Evolutionary conservation across 1,284 basidiomycete genomes (phyloP).

Genomic region (Fomitiporia mediterranea): DNA sequence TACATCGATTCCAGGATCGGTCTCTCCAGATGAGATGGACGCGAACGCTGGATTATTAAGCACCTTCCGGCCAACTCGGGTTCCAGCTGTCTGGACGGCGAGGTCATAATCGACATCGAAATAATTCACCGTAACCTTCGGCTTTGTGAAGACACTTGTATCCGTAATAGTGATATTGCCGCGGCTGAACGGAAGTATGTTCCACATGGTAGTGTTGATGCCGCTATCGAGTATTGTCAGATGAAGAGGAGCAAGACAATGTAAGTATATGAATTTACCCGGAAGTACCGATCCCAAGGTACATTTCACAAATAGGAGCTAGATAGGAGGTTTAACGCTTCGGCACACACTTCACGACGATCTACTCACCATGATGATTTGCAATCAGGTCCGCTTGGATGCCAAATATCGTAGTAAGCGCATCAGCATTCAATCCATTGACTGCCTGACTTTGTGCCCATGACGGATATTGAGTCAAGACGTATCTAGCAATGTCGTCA

Average conservation of each 20-base stretch:
- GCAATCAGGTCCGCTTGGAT: slow-evolving; percentile 42
- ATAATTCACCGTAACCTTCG: slow-evolving; percentile 44
- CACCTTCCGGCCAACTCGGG: slow-evolving; percentile 42
- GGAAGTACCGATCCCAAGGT: slow-evolving; percentile 27
- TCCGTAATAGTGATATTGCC: slow-evolving; percentile 45
- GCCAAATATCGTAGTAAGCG: slow-evolving; percentile 38
- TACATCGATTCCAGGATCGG: background rate
- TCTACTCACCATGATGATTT: slow-evolving; percentile 43
- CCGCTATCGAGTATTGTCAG: slow-evolving; percentile 27
- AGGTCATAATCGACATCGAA: slow-evolving; percentile 46
- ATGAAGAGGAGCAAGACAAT: background rate
- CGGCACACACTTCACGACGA: no score
- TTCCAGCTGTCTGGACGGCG: slow-evolving; percentile 44
- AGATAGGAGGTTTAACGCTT: no score
- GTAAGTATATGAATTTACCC: background rate
- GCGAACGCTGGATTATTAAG: slow-evolving; percentile 36
- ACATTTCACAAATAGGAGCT: slow-evolving; percentile 43
- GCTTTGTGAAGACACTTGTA: slow-evolving; percentile 42
- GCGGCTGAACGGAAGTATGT: slow-evolving; percentile 49
- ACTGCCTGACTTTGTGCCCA: slow-evolving; percentile 42
- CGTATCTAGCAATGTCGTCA: slow-evolving; percentile 28
- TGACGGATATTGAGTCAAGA: slow-evolving; percentile 29
- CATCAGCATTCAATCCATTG: slow-evolving; percentile 34
- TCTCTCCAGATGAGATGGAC: slow-evolving; percentile 14
- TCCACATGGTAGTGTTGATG: slow-evolving; percentile 47